Base-by-base conservation (phyloP, 1,139 yeast genomes). In the Taiozyma sp. region DNA sequence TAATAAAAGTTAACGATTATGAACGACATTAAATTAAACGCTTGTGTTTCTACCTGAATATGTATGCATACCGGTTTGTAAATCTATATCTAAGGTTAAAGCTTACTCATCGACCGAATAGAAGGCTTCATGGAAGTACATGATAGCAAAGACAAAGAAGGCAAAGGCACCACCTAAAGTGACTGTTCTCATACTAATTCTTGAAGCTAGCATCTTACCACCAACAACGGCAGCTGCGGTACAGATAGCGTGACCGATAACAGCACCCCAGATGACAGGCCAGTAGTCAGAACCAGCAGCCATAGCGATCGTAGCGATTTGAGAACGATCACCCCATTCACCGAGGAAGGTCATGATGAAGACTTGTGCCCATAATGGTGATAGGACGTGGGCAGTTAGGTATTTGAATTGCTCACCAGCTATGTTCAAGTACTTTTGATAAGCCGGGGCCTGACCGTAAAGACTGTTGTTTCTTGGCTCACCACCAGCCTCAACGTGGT, bases 281-380 rank as follows among this genome's bases (percentile, higher is more conserved):
- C 96, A 84, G 72, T 90, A 93, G 68, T 91, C 89, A 40, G 91
- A 84, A 41, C 97, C 97, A 1, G 99, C 97, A 47, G 98, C 98
- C 96, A 93, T 87, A 49, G 99, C 99, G 64, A 93, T 91, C 43
- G 97, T 95, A 40, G 98, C 97, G 50, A 93, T 90, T 71, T 93
- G 99, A 14, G 97, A 91, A 64, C 99, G 83, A 69, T 93, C 99
- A 48, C 99, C 99, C 96, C 98, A 91, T 73, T 93, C 99, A 53
- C 97, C 99, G 51, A 93, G 74, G 68, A 95, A 95, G 2, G 97
- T 90, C 98, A 95, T 92, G 50, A 85, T 83, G 67, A 93, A 93
- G 6, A 93, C 95, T 72, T 93, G 97, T 60, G 92, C 87, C 92
- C 96, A 93, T 16, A 84, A 73, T 3, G 99, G 99, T 7, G 96